Evolutionary conservation across 208 protist genomes (phyloP).

Genomic region (Acanthamoeba polyphaga): DNA sequence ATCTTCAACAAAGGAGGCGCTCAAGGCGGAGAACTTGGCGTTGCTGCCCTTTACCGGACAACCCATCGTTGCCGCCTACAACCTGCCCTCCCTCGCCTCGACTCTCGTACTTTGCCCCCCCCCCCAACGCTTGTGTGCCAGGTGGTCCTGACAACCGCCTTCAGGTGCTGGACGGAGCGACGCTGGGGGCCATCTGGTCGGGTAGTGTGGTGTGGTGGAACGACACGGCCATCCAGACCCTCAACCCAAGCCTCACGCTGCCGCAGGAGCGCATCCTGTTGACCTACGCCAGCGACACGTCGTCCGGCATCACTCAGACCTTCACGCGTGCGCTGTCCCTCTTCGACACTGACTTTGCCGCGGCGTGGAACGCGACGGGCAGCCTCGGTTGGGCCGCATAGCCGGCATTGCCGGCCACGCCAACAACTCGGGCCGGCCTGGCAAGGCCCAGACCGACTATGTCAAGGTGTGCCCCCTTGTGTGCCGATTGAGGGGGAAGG

Average conservation of each 20-base stretch:
- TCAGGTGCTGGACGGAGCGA: background rate
- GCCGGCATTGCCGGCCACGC: conserved; percentile 8
- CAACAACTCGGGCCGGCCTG: background rate
- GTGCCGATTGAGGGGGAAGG: background rate
- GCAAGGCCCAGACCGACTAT: background rate
- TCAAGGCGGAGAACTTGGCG: background rate
- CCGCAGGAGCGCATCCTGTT: background rate
- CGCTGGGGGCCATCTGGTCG: background rate
- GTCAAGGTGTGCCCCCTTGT: background rate
- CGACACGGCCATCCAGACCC: conserved; percentile 5
- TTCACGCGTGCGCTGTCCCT: background rate
- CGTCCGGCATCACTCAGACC: background rate
- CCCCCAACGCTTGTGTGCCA: background rate
- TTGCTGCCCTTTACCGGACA: background rate
- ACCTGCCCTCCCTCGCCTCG: background rate
- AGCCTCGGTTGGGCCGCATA: background rate
- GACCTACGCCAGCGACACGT: conserved; percentile 11
- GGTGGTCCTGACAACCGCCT: background rate
- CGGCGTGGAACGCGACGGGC: background rate
- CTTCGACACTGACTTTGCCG: background rate
- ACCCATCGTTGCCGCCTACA: background rate
- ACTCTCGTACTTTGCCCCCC: background rate
- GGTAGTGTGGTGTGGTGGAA: conserved; percentile 14
- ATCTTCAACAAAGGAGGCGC: background rate
- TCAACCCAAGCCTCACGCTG: background rate